A percentile compares a stretch with the other conserved stretches of the same genome.
Conservation (phyloP, 257 asterid genomes). For the Gentiana straminea region DNA sequence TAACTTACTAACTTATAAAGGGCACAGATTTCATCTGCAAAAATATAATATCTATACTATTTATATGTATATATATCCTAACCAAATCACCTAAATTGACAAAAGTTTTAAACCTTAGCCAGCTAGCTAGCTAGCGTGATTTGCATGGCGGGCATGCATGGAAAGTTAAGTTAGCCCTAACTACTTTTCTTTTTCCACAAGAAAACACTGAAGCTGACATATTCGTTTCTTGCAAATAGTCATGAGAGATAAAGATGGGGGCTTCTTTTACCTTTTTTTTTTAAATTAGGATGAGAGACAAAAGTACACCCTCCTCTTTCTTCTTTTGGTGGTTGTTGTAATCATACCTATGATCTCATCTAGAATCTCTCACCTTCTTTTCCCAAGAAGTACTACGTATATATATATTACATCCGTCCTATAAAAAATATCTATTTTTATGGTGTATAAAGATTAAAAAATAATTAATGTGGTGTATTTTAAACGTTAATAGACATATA, state of each 20-base stretch:
- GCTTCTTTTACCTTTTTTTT: slow-evolving; percentile 48
- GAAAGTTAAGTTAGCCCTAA: slow-evolving; percentile 16
- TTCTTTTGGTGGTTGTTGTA: slow-evolving; percentile 3
- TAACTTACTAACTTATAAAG: background rate
- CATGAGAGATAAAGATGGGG: slow-evolving; percentile 43
- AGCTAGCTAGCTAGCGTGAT: slow-evolving; percentile 29
- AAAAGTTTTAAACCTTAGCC: background rate
- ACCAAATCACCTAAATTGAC: too few species aligned
- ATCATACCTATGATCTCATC: slow-evolving; percentile 11
- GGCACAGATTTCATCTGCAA: too few species aligned
- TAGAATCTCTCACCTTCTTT: background rate
- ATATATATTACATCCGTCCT: slow-evolving; percentile 45
- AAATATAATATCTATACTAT: too few species aligned
- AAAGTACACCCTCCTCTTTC: slow-evolving; percentile 42
- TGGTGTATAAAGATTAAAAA: too few species aligned
- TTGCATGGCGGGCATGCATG: slow-evolving; percentile 56
- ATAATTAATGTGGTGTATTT: too few species aligned
- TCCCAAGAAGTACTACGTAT: slow-evolving; percentile 11
- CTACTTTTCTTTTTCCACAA: slow-evolving; percentile 13
- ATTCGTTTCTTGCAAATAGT: slow-evolving; percentile 80
- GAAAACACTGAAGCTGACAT: slow-evolving; percentile 24
- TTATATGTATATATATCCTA: too few species aligned
- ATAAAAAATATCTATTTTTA: slow-evolving; percentile 21
- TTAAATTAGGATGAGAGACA: slow-evolving; percentile 52
- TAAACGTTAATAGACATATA: too few species aligned